A percentile compares a stretch with the other conserved stretches of the same genome.
Evolutionary conservation across 169 alveolate species (phyloP).

Genomic region (Plasmodium knowlesi): DNA sequence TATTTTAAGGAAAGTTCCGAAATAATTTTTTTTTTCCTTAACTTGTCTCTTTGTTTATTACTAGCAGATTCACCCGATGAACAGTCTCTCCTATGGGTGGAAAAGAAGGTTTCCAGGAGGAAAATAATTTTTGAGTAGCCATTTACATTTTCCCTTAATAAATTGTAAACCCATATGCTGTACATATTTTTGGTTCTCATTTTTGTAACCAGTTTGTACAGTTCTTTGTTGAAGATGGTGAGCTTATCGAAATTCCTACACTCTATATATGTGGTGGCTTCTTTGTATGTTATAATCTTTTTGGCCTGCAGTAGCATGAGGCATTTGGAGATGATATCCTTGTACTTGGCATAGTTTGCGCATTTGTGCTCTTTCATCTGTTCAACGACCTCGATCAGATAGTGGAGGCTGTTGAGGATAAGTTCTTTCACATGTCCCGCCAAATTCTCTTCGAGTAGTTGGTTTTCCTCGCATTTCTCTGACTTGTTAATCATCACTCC

Average conservation of each 20-base stretch:
- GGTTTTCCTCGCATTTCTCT: not conserved
- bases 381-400: slow-evolving; percentile 16
- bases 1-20: not conserved
- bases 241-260: slow-evolving; percentile 50
- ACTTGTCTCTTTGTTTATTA: not conserved
- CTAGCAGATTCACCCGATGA: not conserved
- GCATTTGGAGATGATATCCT: slow-evolving; percentile 12
- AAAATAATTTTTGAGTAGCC: slow-evolving; percentile 45
- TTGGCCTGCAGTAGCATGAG: not conserved
- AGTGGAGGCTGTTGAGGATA: slow-evolving; percentile 38
- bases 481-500: not conserved
- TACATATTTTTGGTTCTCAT: slow-evolving; percentile 62
- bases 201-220: slow-evolving; percentile 45
- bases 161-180: slow-evolving; percentile 42
- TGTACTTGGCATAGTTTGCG: slow-evolving; percentile 7
- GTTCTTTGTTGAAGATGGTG: slow-evolving; percentile 32
- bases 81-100: not conserved
- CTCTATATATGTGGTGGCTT: slow-evolving; percentile 48
- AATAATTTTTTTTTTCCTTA: slow-evolving; percentile 2
- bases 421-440: slow-evolving; percentile 20
- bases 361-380: slow-evolving; percentile 1
- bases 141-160: slow-evolving; percentile 33
- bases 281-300: slow-evolving; percentile 25
- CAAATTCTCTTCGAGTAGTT: not conserved
- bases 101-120: slow-evolving; percentile 18